A percentile compares a stretch with the other conserved stretches of the same genome.
phyloP scores from a whole-genome alignment of 2,329 filamentous ascomycete species.

The Leptographium lundbergii region DNA sequence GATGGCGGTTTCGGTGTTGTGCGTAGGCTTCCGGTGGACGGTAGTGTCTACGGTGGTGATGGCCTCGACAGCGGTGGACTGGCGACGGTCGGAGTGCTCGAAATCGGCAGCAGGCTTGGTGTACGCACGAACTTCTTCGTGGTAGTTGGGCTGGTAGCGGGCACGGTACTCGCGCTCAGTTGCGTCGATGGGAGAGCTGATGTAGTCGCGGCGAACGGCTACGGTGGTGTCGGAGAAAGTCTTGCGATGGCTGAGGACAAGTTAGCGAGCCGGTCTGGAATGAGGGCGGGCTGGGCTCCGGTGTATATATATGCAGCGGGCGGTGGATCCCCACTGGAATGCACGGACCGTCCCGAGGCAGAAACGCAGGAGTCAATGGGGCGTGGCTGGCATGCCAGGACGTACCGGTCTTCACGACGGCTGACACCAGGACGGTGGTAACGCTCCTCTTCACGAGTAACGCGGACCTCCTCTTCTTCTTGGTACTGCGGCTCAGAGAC shows the following conservation, averaged over 20 bases:
- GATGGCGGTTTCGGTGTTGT: conserved; percentile 40
- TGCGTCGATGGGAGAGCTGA: conserved; percentile 43
- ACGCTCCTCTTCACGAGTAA: conserved; percentile 66
- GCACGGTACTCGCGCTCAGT: conserved; percentile 56
- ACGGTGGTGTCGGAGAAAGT: conserved; percentile 51
- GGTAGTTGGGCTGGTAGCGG: conserved; percentile 40
- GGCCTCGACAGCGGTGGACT: conserved; percentile 37
- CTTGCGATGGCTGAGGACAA: conserved; percentile 20
- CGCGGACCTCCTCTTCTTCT: conserved; percentile 82
- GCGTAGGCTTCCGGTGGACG: conserved; percentile 21
- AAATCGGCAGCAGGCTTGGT: conserved; percentile 24
- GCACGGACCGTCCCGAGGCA: conserved; percentile 3
- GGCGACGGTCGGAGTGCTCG: conserved; percentile 20
- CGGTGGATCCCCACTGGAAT: not conserved
- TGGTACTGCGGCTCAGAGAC: conserved; percentile 21
- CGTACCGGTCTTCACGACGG: conserved; percentile 44
- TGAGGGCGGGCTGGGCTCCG: not conserved
- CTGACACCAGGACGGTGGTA: conserved; percentile 58
- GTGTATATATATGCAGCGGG: not conserved
- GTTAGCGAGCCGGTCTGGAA: conserved; percentile 7
- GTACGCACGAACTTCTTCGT: conserved; percentile 22
- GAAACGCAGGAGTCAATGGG: not conserved
- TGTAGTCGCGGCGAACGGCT: conserved; percentile 42
- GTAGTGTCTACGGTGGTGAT: conserved; percentile 41
- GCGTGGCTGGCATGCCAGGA: conserved; percentile 9